Evolutionary conservation across 2,329 filamentous ascomycete species (phyloP).

Genomic region (Trichoderma atrobrunneum): DNA sequence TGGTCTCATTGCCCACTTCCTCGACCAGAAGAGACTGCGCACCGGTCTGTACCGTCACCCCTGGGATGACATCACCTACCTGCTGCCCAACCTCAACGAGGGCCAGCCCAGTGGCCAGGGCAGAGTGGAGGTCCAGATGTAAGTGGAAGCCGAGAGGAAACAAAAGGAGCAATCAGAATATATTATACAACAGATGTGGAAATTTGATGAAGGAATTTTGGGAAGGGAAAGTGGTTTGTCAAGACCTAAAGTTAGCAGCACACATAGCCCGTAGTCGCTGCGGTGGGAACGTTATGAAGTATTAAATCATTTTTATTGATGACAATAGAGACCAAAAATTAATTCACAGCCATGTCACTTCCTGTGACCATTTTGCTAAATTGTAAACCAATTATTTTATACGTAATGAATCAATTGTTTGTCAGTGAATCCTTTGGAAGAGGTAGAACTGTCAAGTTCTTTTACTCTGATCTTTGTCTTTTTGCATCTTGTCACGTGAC

Average conservation of each 20-base stretch:
- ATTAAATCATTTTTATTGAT: conserved; percentile 33
- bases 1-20: conserved; percentile 98
- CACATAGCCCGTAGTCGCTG: conserved; percentile 37
- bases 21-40: conserved; percentile 98
- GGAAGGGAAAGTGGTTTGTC: conserved; percentile 35
- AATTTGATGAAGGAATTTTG: conserved; percentile 32
- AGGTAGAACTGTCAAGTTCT: too few species aligned
- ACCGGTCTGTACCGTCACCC: conserved; percentile 98
- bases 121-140: conserved; percentile 85
- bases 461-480: not conserved
- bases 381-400: not conserved
- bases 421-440: not conserved
- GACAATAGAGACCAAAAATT: conserved; percentile 34
- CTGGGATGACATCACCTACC: conserved; percentile 97
- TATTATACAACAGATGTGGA: conserved; percentile 29
- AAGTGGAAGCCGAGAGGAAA: conserved; percentile 30
- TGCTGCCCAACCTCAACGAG: conserved; percentile 76
- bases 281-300: conserved; percentile 26
- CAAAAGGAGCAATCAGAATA: conserved; percentile 25
- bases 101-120: conserved; percentile 73
- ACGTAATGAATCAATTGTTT: not conserved
- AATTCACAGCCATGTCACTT: conserved; percentile 4
- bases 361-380: not conserved
- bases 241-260: conserved; percentile 34
- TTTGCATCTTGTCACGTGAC: not conserved